Evolutionary conservation across 257 asterid genomes (phyloP).

Genomic region (Linaria vulgaris): DNA sequence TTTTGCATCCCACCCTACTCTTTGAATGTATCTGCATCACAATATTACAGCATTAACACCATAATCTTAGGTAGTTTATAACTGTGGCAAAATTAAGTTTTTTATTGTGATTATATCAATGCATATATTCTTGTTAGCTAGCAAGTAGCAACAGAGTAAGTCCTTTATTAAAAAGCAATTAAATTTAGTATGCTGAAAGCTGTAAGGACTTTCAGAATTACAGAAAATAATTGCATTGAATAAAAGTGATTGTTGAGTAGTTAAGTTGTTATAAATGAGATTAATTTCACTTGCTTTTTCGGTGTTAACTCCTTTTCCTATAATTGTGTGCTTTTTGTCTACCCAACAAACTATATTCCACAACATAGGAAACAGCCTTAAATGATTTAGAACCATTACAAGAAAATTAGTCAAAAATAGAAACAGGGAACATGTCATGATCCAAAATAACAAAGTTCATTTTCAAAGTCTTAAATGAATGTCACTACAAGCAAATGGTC

Average conservation of each 20-base stretch:
- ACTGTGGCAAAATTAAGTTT: too few relatives aligned
- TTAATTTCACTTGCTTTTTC: slow-evolving; percentile 11
- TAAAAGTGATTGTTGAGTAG: slow-evolving; percentile 24
- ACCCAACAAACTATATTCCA: slow-evolving; percentile 7
- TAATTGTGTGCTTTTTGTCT: slow-evolving; percentile 21
- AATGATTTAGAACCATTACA: slow-evolving; percentile 1
- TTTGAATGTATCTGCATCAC: slow-evolving; percentile 56
- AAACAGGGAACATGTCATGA: neutral
- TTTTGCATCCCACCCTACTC: slow-evolving; percentile 81
- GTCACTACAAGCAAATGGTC: too few relatives aligned
- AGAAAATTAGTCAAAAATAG: slow-evolving; percentile 9
- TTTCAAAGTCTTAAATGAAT: too few relatives aligned
- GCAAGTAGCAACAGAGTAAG: too few relatives aligned
- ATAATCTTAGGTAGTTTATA: neutral
- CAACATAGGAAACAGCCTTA: neutral
- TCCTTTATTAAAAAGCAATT: neutral
- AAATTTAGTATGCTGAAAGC: neutral
- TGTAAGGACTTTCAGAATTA: neutral
- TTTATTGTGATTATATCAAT: too few relatives aligned
- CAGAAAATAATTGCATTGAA: slow-evolving; percentile 18
- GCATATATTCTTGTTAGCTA: neutral
- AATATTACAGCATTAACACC: slow-evolving; percentile 10
- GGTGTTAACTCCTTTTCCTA: slow-evolving; percentile 3
- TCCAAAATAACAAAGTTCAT: too few relatives aligned
- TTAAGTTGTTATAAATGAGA: slow-evolving; percentile 32